Percentiles rank a stretch among this genome's conserved stretches.
These are phyloP conservation scores for Staphylotrichum longicolle DNA, from an alignment of 495 filamentous ascomycete genomes.

Conservation along the genomic window DNA sequence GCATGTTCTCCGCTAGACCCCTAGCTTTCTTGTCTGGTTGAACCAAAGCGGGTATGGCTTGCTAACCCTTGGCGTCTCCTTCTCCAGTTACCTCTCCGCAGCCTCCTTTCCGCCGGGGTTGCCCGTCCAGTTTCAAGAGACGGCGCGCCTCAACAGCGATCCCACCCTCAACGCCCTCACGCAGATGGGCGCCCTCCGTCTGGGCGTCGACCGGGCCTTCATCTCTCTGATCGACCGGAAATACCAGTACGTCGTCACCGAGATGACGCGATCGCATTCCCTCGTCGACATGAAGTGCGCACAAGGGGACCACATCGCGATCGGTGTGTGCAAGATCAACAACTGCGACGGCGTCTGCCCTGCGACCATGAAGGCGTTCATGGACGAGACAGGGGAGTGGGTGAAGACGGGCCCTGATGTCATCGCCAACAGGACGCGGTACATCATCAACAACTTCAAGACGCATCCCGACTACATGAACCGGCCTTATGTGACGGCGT, in stretches of 20 bases:
- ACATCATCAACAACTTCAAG: slow-evolving; percentile 37
- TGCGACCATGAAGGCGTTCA: slow-evolving; percentile 44
- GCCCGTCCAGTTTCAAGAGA: slow-evolving; percentile 5
- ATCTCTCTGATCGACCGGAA: slow-evolving; percentile 41
- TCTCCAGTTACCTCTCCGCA: slow-evolving; percentile 26
- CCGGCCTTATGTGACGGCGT: slow-evolving; percentile 26
- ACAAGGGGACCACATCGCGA: slow-evolving; percentile 27
- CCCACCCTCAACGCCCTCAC: slow-evolving; percentile 45
- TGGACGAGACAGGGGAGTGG: slow-evolving; percentile 33
- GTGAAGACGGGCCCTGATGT: slow-evolving; percentile 23
- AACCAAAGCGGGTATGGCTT: no score
- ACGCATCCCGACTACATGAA: slow-evolving; percentile 39
- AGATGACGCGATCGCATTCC: slow-evolving; percentile 33
- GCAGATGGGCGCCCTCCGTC: slow-evolving; percentile 43
- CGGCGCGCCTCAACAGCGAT: slow-evolving; percentile 30
- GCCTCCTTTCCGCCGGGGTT: slow-evolving; percentile 27
- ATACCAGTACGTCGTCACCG: slow-evolving; percentile 42
- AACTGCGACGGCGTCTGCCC: slow-evolving; percentile 32
- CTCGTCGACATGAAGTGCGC: slow-evolving; percentile 16
- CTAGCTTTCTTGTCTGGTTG: not conserved
- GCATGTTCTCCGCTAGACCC: not conserved
- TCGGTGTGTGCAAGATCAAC: slow-evolving; percentile 32
- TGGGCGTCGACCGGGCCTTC: slow-evolving; percentile 39
- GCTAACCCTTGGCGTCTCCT: not conserved
- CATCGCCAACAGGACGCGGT: slow-evolving; percentile 26